Evolutionary conservation across 202 grass and related monocot genomes (phyloP).

Genomic region (Tripidium arundinaceum): DNA sequence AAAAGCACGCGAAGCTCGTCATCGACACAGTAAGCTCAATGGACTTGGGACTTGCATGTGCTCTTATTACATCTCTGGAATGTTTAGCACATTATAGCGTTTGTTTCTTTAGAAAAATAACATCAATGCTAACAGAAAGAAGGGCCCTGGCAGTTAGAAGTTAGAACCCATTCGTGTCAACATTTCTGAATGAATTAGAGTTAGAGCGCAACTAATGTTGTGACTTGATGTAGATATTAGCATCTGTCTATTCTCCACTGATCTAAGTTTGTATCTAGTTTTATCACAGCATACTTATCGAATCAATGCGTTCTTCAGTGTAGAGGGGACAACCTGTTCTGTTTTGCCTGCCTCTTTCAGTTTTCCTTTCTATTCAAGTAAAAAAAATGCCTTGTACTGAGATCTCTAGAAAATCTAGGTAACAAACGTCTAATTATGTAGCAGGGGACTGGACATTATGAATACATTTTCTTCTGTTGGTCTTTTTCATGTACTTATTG

Average conservation of each 20-base stretch:
- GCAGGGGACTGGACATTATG: background rate
- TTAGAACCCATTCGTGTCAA: background rate
- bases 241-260: background rate
- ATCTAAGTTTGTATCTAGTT: background rate
- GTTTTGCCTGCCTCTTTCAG: background rate
- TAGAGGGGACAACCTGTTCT: background rate
- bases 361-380: background rate
- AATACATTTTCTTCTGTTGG: background rate
- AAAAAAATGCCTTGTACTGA: background rate
- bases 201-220: background rate
- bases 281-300: background rate
- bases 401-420: background rate
- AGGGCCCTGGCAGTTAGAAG: background rate
- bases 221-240: background rate
- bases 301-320: background rate
- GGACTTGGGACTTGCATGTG: conserved; percentile 1
- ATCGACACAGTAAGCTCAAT: conserved; percentile 81
- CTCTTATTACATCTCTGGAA: background rate
- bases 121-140: background rate
- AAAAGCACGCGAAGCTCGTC: conserved; percentile 86
- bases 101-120: background rate
- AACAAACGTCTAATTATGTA: background rate
- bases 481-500: background rate
- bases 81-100: background rate
- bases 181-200: background rate